These are phyloP conservation scores for Microdochium nivale DNA, from an alignment of 2,329 filamentous ascomycete genomes.

Conservation along the genomic window DNA sequence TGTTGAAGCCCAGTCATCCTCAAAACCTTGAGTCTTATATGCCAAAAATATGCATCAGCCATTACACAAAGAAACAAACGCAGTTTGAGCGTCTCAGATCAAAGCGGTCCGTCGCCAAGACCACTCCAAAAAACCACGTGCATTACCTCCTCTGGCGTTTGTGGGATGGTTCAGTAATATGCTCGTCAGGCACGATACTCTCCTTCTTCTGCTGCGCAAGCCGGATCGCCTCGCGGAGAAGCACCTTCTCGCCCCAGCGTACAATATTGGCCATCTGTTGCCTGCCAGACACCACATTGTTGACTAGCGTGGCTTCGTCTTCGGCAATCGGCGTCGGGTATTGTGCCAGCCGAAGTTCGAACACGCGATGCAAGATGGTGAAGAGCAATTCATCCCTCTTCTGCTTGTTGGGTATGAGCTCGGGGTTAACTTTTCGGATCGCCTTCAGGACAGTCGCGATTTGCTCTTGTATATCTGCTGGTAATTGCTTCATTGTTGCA, in stretches of 20 bases:
- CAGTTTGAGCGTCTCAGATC: too few species aligned
- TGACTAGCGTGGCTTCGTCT: constrained; percentile 28
- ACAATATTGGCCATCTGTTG: constrained; percentile 57
- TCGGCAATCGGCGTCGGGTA: constrained; percentile 33
- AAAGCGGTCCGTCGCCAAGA: too few species aligned
- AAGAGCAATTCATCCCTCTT: constrained; percentile 37
- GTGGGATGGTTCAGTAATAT: constrained; percentile 14
- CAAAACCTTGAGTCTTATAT: background rate
- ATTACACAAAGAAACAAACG: too few species aligned
- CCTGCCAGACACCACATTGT: constrained; percentile 21
- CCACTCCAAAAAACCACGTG: background rate
- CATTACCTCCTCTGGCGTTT: constrained; percentile 17
- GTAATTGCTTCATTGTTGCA: constrained; percentile 30
- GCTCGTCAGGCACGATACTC: constrained; percentile 5
- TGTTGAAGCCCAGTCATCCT: background rate
- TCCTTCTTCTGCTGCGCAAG: constrained; percentile 20
- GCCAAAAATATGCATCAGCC: too few species aligned
- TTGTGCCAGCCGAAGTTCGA: constrained; percentile 28
- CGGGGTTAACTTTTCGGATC: constrained; percentile 33
- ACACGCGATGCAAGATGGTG: constrained; percentile 26
- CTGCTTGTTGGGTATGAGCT: constrained; percentile 37
- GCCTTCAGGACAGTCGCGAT: constrained; percentile 41
- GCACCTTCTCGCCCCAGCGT: constrained; percentile 62
- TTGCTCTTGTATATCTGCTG: constrained; percentile 42
- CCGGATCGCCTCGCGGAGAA: constrained; percentile 46